A percentile compares a stretch with the other conserved stretches of the same genome.
Evolutionary conservation across 208 protist species (phyloP).

Genomic region (Borovskyia barvae): DNA sequence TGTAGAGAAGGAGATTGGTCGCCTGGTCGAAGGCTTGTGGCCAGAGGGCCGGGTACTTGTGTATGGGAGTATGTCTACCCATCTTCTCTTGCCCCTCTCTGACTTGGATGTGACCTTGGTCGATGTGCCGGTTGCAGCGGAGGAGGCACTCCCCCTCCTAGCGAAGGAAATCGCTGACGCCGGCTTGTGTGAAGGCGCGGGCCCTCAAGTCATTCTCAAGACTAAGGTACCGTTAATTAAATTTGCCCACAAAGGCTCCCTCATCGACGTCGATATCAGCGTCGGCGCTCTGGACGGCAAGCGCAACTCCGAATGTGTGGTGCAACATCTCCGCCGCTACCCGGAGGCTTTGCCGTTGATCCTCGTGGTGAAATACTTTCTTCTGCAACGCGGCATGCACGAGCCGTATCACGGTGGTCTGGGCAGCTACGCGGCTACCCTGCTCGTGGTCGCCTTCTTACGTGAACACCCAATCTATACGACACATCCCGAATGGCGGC

Average conservation of each 20-base stretch:
- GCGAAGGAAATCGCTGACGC: slow-evolving; percentile 59
- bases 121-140: slow-evolving; percentile 43
- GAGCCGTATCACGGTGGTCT: slow-evolving; percentile 93
- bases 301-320: slow-evolving; percentile 73
- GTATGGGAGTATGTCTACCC: slow-evolving; percentile 87
- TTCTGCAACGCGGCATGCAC: slow-evolving; percentile 90
- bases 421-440: slow-evolving; percentile 84
- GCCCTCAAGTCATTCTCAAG: slow-evolving; percentile 88
- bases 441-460: slow-evolving; percentile 91
- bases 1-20: slow-evolving; percentile 56
- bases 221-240: slow-evolving; percentile 94
- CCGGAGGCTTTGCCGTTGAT: slow-evolving; percentile 80
- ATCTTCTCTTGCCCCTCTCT: slow-evolving; percentile 82
- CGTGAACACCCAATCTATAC: slow-evolving; percentile 88
- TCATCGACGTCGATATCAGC: slow-evolving; percentile 90
- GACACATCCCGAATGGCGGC: slow-evolving; percentile 34
- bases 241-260: slow-evolving; percentile 69
- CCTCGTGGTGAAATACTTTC: slow-evolving; percentile 90
- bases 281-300: slow-evolving; percentile 83
- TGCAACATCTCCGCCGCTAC: slow-evolving; percentile 56
- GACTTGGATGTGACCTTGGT: slow-evolving; percentile 86
- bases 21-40: slow-evolving; percentile 67
- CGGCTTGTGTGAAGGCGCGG: slow-evolving; percentile 58
- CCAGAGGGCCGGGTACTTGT: slow-evolving; percentile 69
- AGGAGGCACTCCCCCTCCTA: slow-evolving; percentile 67